These are phyloP conservation scores for Colletotrichum camelliae DNA, from an alignment of 2,329 filamentous ascomycete genomes.

Conservation along the genomic window DNA sequence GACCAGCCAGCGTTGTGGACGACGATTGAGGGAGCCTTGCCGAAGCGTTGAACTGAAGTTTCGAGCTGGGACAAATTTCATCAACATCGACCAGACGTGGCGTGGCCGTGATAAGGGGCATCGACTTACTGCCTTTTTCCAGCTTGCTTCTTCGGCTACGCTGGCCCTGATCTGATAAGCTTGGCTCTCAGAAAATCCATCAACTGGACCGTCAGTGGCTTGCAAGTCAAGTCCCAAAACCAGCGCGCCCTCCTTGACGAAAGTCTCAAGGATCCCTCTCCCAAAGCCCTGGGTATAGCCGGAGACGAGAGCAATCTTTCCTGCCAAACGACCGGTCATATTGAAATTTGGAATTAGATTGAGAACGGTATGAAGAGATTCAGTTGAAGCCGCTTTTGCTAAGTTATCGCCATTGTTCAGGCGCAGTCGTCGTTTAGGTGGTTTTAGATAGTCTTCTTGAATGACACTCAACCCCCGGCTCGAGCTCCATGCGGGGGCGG, in stretches of 20 bases:
- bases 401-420: background rate
- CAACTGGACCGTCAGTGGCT: background rate
- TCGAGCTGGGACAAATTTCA: background rate
- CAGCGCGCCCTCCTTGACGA: background rate
- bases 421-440: background rate
- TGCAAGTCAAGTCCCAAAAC: background rate
- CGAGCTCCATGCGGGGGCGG: background rate
- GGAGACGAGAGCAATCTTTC: background rate
- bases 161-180: background rate
- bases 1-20: background rate
- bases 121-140: background rate
- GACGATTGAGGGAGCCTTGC: background rate
- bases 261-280: background rate
- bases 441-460: background rate
- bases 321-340: background rate
- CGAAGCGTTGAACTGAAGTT: background rate
- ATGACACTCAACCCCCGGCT: background rate
- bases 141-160: background rate
- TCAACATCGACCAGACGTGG: background rate
- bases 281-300: background rate
- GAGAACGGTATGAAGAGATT: background rate
- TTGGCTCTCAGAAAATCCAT: background rate
- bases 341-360: background rate
- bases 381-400: background rate
- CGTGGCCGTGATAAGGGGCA: background rate